Evolutionary conservation across 306 rosid genomes (phyloP).

Genomic region (Datisca glomerata): DNA sequence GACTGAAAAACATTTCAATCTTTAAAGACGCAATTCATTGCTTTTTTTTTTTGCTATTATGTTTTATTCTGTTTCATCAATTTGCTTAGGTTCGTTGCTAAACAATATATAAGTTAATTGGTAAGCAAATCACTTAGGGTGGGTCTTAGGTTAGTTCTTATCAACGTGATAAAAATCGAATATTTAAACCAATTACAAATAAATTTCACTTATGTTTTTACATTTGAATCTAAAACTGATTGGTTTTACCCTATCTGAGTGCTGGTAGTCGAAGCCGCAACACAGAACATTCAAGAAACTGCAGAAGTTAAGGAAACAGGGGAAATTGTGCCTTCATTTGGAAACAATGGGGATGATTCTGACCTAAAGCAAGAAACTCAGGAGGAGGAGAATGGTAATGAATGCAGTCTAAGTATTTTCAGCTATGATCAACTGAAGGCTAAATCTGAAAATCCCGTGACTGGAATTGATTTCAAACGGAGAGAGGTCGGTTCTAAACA

Average conservation of each 20-base stretch:
- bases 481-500: conserved; percentile 63
- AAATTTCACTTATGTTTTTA: not conserved
- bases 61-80: too few relatives aligned
- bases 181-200: not conserved
- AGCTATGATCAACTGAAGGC: conserved; percentile 82
- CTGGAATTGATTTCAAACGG: conserved; percentile 80
- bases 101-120: too few relatives aligned
- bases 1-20: too few relatives aligned
- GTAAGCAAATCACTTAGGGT: not conserved
- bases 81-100: too few relatives aligned
- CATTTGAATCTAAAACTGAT: conserved; percentile 3
- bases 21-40: too few relatives aligned
- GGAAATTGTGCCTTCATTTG: conserved; percentile 35
- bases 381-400: conserved; percentile 30
- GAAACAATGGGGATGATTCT: conserved; percentile 31
- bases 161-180: not conserved
- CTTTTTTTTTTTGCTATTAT: too few relatives aligned
- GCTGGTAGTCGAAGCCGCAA: too few relatives aligned
- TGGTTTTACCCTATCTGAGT: too few relatives aligned
- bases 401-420: conserved; percentile 29
- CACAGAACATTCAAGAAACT: conserved; percentile 45
- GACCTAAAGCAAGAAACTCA: conserved; percentile 44
- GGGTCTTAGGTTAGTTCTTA: not conserved
- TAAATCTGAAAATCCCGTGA: conserved; percentile 62
- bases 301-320: conserved; percentile 44